Conservation (phyloP, 495 filamentous ascomycete genomes). For the Cairneyella variabilis region DNA sequence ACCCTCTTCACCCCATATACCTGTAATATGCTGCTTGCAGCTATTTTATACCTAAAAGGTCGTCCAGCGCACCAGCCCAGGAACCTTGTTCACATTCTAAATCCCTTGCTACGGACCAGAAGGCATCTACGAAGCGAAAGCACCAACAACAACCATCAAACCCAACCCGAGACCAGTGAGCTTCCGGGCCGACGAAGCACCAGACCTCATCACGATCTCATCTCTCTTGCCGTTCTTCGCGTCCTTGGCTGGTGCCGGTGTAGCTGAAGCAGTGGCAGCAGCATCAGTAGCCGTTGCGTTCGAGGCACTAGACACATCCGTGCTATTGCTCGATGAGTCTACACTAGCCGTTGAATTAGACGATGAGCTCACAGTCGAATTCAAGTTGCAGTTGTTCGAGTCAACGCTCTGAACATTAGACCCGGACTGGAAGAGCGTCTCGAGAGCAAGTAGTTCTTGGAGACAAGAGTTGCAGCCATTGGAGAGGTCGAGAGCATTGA, state of each 20-base stretch:
- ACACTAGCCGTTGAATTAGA: background rate
- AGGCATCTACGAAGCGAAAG: constrained; percentile 7
- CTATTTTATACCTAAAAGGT: no score
- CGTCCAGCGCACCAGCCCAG: no score
- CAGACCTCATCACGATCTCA: background rate
- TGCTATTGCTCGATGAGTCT: background rate
- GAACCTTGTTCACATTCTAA: no score
- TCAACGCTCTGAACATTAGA: background rate
- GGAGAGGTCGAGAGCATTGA: background rate
- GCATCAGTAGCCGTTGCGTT: background rate
- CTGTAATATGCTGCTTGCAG: no score
- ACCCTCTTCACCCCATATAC: no score
- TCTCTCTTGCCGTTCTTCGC: background rate
- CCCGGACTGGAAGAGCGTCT: background rate
- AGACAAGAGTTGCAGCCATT: background rate
- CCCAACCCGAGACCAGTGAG: background rate
- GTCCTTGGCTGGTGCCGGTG: background rate
- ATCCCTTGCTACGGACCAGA: no score
- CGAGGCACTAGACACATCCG: background rate
- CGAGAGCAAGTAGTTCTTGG: background rate
- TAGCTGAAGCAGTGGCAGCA: background rate
- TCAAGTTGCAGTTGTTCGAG: background rate
- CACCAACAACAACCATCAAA: constrained; percentile 3
- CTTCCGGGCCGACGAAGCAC: background rate
- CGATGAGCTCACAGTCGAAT: background rate